Evolutionary conservation across 2,329 filamentous ascomycete genomes (phyloP).

Genomic region (Exserohilum rostratum): DNA sequence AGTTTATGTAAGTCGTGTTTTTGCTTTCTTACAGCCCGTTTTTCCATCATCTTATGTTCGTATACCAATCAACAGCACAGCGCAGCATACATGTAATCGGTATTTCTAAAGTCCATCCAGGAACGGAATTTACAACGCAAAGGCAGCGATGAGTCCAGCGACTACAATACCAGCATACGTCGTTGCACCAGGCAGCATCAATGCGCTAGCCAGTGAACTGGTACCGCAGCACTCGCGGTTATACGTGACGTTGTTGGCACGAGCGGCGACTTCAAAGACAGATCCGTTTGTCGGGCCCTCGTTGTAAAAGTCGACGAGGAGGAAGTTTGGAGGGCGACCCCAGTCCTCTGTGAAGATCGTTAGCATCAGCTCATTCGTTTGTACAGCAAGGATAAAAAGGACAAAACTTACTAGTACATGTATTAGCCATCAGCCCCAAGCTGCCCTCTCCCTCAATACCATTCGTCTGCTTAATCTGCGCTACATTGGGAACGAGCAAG

Average conservation of each 20-base stretch:
- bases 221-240: conserved; percentile 63
- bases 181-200: conserved; percentile 15
- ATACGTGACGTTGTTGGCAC: conserved; percentile 75
- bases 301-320: conserved; percentile 52
- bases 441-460: conserved; percentile 41
- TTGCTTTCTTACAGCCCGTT: no score
- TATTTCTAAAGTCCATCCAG: no score
- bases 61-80: no score
- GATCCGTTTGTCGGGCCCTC: conserved; percentile 43
- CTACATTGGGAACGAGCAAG: conserved; percentile 47
- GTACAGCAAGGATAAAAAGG: not conserved
- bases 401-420: conserved; percentile 43
- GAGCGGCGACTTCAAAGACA: conserved; percentile 50
- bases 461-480: conserved; percentile 45
- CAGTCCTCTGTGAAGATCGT: conserved; percentile 31
- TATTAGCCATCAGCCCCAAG: conserved; percentile 41
- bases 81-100: no score
- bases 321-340: conserved; percentile 49
- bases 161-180: conserved; percentile 28
- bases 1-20: no score
- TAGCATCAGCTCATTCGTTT: not conserved
- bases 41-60: no score
- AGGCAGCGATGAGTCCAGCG: conserved; percentile 23
- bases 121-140: no score
- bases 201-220: conserved; percentile 17